These are phyloP conservation scores for Magnolia kwangsiensis DNA, from an alignment of 164 flowering plant genomes.

Conservation along the genomic window DNA sequence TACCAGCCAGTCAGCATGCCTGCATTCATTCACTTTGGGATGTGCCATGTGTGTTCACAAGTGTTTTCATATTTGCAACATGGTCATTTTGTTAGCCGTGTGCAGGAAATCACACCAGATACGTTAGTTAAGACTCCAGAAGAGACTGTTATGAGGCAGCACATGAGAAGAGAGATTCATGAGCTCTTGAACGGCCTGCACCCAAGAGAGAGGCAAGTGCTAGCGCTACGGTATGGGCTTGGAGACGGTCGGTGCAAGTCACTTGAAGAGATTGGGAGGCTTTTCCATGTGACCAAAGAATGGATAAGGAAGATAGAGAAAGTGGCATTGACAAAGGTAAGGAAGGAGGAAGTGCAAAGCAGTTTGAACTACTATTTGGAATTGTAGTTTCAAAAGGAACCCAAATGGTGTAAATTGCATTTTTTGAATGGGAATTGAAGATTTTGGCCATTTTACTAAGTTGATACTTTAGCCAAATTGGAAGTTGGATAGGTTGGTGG, in stretches of 20 bases:
- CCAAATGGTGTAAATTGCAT: background rate
- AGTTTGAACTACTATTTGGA: constrained; percentile 43
- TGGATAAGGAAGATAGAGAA: constrained; percentile 72
- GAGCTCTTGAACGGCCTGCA: constrained; percentile 44
- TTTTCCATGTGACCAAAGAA: constrained; percentile 55
- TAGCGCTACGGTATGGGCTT: constrained; percentile 48
- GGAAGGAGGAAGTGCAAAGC: constrained; percentile 28
- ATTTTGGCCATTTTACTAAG: background rate
- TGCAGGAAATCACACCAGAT: constrained; percentile 68
- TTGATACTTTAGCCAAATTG: background rate
- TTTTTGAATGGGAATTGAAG: background rate
- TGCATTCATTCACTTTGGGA: background rate
- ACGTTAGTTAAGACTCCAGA: constrained; percentile 49
- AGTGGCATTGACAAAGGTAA: constrained; percentile 50
- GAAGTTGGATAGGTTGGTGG: background rate
- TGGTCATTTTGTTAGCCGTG: background rate
- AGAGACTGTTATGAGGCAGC: constrained; percentile 48
- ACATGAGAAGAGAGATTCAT: constrained; percentile 42
- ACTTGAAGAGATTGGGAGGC: constrained; percentile 26
- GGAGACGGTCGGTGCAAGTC: constrained; percentile 30
- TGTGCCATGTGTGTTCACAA: background rate
- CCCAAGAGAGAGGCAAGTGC: constrained; percentile 58
- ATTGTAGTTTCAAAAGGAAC: constrained; percentile 17
- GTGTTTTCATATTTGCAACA: background rate
- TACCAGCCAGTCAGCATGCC: background rate